Base-by-base conservation (phyloP, 345 rosid species). In the Tarenaya hassleriana region DNA sequence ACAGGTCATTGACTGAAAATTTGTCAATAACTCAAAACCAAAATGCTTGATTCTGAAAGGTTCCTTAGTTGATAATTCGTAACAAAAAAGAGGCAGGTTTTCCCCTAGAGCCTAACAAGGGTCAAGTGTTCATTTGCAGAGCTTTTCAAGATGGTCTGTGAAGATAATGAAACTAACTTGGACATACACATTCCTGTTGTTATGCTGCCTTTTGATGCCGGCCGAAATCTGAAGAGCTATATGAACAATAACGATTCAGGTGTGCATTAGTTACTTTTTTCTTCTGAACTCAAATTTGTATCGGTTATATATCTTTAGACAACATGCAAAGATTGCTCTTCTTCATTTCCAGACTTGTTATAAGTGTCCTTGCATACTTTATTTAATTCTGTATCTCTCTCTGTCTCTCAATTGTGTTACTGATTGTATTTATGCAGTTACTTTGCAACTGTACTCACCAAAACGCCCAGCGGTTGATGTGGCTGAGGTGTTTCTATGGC, bases 401-500 rank as follows among this genome's bases (percentile, higher is more conserved):
- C 17, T 24, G 37, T 20, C 7, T 41, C 24, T 41, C 13, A 10
- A 2, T 60, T 24, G 41, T 37, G 31, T 47, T 47, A 17, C 34
- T 48, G 63, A 56, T 63, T 47, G 20, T 55, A 14, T 58, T 21
- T 62, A 62, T 70, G 67, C 88, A 92, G 98, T 92, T 75, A 64
- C 72, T 47, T 78, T 92, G 69, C 90, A 82, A 68, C 64, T 88
- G 39, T 92, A 88, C 76, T 88, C 98, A 19, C 98, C 98, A 10
- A 72, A 41, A 56, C 96, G 98, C 35, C 95, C 96, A 14, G 63
- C 75, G 16, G 94, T 92, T 58, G 98, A 92, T 51, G 83, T 88
- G 61, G 96, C 98, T 34, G 98, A 92, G 82, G 95, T 92, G 47
- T 92, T 92, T 63, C 68, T 92, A 16, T 92, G 98, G 98, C 91